Evolutionary conservation across 1,284 basidiomycete species (phyloP).

Genomic region (Ganoderma boninense): DNA sequence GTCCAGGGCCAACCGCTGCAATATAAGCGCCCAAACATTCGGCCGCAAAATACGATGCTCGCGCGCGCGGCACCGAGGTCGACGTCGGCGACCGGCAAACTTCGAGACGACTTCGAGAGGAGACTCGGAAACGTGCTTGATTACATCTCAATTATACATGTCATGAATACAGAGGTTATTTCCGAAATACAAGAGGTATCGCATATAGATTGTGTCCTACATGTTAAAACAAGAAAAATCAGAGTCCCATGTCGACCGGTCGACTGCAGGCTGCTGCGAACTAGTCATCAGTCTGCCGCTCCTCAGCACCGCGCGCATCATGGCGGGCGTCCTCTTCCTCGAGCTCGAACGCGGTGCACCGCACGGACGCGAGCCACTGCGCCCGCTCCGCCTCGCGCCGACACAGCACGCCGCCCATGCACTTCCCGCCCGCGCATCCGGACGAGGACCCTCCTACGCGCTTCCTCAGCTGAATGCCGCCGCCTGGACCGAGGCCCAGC

Average conservation of each 20-base stretch:
- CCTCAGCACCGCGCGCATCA: background rate
- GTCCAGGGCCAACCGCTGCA: conserved; percentile 12
- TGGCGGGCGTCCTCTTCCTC: conserved; percentile 25
- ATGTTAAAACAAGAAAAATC: background rate
- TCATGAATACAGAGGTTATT: conserved; percentile 10
- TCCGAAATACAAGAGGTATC: conserved; percentile 20
- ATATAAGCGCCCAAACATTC: conserved; percentile 7
- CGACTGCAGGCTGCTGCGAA: background rate
- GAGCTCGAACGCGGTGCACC: conserved; percentile 58
- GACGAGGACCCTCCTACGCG: conserved; percentile 20
- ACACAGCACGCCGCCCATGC: conserved; percentile 47
- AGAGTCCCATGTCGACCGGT: background rate
- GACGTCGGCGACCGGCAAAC: too few relatives aligned
- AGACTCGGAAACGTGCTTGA: background rate
- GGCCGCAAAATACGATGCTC: conserved; percentile 8
- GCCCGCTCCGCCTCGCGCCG: conserved; percentile 51
- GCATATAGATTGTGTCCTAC: conserved; percentile 16
- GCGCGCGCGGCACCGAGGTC: too few relatives aligned
- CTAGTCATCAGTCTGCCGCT: background rate
- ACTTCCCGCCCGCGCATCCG: conserved; percentile 44
- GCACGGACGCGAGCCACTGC: conserved; percentile 54
- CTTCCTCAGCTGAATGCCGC: conserved; percentile 30
- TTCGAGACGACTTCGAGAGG: too few relatives aligned
- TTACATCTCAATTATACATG: background rate
- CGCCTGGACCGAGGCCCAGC: conserved; percentile 25